Evolutionary conservation across 371 early-diverging fungal genomes (phyloP), one percentile per base, ranked within the genome.

Genomic region (Rhizopus microsporus): DNA sequence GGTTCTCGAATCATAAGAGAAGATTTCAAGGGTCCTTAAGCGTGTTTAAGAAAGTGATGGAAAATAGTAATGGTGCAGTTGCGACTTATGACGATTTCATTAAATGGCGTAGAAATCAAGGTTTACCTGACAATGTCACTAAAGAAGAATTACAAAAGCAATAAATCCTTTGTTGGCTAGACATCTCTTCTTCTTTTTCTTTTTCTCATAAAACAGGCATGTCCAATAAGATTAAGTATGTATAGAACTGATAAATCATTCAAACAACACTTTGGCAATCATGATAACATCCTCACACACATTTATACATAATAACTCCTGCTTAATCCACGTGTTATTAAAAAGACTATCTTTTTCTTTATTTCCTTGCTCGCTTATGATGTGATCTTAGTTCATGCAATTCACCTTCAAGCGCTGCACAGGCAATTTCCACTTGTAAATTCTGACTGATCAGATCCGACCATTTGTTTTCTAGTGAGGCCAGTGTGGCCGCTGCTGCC

Each of bases 381-480:
- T 23, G 23, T 23, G 23, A 23, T 23, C 56, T 60, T 56, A 86
- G 49, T 56, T 82, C 78, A 32, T 75, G 74, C 32, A 84, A 65
- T 64, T 84, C 84, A 12, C 51, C 61, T 48, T 81, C 77, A 39
- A 86, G 64, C 17, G 83, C 72, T 13, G 80, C 71, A 57, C 81
- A 78, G 1, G 84, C 86, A 13, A 86, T 76, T 39, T 83, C 82
- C 6, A 87, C 78, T 59, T 84, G 81, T 38, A 86, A 62, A 39
- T 86, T 82, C 46, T 82, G 73, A 37, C 80, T 78, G 46, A 88
- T 75, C 48, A 87, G 63, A 58, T 85, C 81, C 7, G 82, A 82
- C 83, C 86, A 87, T 54, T 84, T 82, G 57, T 81, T 72, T 35
- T 85, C 80, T 38, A 88, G 62, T 7, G 79, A 70, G 16, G 72